Percentiles rank a stretch among this genome's conserved stretches.
Conservation (phyloP, 768 basidiomycete species). For the Kwoniella botswanensis region DNA sequence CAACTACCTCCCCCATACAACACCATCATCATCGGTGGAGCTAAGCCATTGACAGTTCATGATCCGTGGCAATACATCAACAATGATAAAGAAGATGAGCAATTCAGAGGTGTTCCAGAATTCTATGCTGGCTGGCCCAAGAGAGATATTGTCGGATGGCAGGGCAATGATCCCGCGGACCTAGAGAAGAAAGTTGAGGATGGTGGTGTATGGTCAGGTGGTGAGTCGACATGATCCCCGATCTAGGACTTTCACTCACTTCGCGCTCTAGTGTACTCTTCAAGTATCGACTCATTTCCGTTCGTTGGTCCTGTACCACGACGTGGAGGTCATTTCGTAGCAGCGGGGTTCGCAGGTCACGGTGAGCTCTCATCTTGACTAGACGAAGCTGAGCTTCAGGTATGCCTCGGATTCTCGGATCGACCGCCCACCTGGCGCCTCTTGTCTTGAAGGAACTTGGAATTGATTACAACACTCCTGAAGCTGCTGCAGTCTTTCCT, state of each 20-base stretch:
- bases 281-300: slow-evolving; percentile 27
- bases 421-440: slow-evolving; percentile 28
- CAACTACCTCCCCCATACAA: slow-evolving; percentile 32
- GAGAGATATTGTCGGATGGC: slow-evolving; percentile 30
- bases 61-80: slow-evolving; percentile 22
- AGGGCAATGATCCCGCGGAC: slow-evolving; percentile 19
- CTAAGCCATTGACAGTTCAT: slow-evolving; percentile 30
- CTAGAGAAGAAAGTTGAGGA: slow-evolving; percentile 23
- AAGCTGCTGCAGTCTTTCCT: slow-evolving; percentile 13
- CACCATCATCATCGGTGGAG: slow-evolving; percentile 43
- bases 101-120: slow-evolving; percentile 30
- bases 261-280: slow-evolving; percentile 19
- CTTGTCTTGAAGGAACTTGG: slow-evolving; percentile 3
- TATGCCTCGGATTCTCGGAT: slow-evolving; percentile 36
- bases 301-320: slow-evolving; percentile 34
- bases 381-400: slow-evolving; percentile 8
- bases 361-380: slow-evolving; percentile 21
- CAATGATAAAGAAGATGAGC: slow-evolving; percentile 27
- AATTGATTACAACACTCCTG: not conserved
- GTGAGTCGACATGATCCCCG: slow-evolving; percentile 22
- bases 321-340: slow-evolving; percentile 30
- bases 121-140: slow-evolving; percentile 32
- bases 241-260: not conserved
- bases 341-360: slow-evolving; percentile 36
- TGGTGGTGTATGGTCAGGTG: slow-evolving; percentile 40